These are phyloP conservation scores for Eleusine coracana DNA, from an alignment of 176 grass and related monocot genomes.

Conservation along the genomic window DNA sequence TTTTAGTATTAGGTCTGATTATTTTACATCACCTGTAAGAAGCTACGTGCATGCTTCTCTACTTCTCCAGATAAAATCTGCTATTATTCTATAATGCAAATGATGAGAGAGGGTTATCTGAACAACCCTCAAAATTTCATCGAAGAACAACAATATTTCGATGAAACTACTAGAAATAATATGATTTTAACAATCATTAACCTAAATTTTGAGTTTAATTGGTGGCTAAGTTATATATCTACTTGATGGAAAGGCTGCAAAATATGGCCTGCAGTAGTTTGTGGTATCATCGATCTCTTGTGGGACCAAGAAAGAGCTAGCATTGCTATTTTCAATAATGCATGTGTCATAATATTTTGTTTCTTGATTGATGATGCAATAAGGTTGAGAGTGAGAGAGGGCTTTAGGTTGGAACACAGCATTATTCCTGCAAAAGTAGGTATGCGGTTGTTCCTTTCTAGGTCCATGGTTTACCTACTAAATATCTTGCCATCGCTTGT, in stretches of 20 bases:
- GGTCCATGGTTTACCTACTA: slow-evolving; percentile 91
- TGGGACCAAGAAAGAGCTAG: not conserved
- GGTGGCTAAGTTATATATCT: not conserved
- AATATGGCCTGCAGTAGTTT: slow-evolving; percentile 2
- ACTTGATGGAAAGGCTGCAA: not conserved
- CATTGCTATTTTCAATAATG: slow-evolving; percentile 8
- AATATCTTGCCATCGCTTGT: slow-evolving; percentile 71
- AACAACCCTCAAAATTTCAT: not conserved
- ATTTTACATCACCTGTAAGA: not conserved
- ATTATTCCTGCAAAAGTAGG: slow-evolving; percentile 63
- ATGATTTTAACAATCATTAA: not conserved
- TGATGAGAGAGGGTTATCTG: not conserved
- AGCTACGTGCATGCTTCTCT: not conserved
- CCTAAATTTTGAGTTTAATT: not conserved
- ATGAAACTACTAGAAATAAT: not conserved
- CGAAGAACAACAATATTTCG: not conserved
- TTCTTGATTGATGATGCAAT: slow-evolving; percentile 43
- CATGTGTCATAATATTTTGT: slow-evolving; percentile 13
- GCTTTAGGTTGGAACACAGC: slow-evolving; percentile 60
- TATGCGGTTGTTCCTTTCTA: slow-evolving; percentile 77
- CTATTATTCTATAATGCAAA: not conserved
- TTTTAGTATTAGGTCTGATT: not conserved
- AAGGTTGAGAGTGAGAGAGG: slow-evolving; percentile 46
- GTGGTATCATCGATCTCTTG: not conserved
- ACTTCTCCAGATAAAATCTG: not conserved